Percentiles rank a stretch among this genome's conserved stretches.
Evolutionary conservation across 2,329 filamentous ascomycete genomes (phyloP).

Genomic region (Aureobasidium uvarum): DNA sequence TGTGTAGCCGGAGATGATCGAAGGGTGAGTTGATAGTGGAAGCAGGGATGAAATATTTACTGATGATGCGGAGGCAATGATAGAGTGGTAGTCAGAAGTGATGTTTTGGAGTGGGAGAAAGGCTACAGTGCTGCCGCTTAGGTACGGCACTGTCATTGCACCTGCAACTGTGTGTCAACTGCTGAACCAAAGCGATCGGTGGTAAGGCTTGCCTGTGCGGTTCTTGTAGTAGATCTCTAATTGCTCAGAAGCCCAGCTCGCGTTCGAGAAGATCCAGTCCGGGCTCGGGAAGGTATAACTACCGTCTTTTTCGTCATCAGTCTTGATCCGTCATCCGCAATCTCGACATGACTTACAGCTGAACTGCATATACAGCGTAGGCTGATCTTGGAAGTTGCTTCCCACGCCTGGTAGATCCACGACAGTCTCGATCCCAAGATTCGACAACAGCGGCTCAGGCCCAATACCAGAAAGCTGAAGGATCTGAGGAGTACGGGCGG

Average conservation of each 20-base stretch:
- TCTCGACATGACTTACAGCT: constrained; percentile 15
- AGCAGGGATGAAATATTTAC: constrained; percentile 29
- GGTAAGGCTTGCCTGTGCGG: constrained; percentile 30
- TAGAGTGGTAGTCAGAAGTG: constrained; percentile 18
- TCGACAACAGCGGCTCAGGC: constrained; percentile 30
- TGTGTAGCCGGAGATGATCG: constrained; percentile 48
- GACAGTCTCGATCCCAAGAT: constrained; percentile 34
- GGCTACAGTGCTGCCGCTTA: constrained; percentile 35
- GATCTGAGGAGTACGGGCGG: constrained; percentile 38
- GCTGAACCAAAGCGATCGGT: constrained; percentile 1
- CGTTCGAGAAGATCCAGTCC: constrained; percentile 36
- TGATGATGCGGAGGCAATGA: constrained; percentile 22
- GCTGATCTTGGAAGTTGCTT: constrained; percentile 39
- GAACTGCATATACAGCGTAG: constrained; percentile 13
- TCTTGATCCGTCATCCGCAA: neutral
- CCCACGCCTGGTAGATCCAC: constrained; percentile 38
- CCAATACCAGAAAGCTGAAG: constrained; percentile 39
- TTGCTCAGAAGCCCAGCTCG: constrained; percentile 20
- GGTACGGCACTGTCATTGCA: constrained; percentile 35
- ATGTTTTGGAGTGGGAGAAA: constrained; percentile 31
- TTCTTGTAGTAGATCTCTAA: constrained; percentile 4
- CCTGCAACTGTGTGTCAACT: neutral
- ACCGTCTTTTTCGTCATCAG: constrained; percentile 29
- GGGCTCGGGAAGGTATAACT: constrained; percentile 31
- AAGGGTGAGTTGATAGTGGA: constrained; percentile 36